Evolutionary conservation across 2,329 filamentous ascomycete species (phyloP).

Genomic region (Alternaria brassicae): DNA sequence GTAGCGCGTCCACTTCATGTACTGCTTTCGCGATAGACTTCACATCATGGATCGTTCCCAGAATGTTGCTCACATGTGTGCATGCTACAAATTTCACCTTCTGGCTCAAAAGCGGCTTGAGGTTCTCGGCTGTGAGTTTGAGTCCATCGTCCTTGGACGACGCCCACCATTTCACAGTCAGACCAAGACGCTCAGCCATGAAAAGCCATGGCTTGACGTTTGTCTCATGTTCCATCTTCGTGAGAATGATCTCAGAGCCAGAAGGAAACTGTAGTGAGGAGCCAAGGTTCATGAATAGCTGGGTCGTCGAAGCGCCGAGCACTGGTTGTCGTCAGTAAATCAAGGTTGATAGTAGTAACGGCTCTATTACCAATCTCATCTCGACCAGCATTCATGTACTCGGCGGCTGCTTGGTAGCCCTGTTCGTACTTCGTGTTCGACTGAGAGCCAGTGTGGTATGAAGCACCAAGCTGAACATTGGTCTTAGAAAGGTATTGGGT

Average conservation of each 20-base stretch:
- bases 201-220: slow-evolving; percentile 78
- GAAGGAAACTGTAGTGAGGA: slow-evolving; percentile 41
- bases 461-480: slow-evolving; percentile 79
- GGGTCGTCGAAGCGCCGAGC: slow-evolving; percentile 76
- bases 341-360: not conserved
- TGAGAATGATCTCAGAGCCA: slow-evolving; percentile 72
- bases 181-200: slow-evolving; percentile 66
- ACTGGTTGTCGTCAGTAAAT: slow-evolving; percentile 53
- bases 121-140: slow-evolving; percentile 63
- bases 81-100: slow-evolving; percentile 74
- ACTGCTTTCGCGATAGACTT: slow-evolving; percentile 63
- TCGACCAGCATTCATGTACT: slow-evolving; percentile 71
- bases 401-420: slow-evolving; percentile 70
- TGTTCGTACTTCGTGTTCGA: slow-evolving; percentile 66
- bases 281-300: slow-evolving; percentile 74
- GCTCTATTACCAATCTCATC: slow-evolving; percentile 67
- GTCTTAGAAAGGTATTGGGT: slow-evolving; percentile 69
- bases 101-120: slow-evolving; percentile 65
- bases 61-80: slow-evolving; percentile 76
- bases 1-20: slow-evolving; percentile 61
- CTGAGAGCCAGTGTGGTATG: slow-evolving; percentile 66
- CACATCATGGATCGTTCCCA: slow-evolving; percentile 73
- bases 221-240: slow-evolving; percentile 77
- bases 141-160: slow-evolving; percentile 58
- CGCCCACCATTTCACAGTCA: slow-evolving; percentile 75